Evolutionary conservation across 1,139 yeast species (phyloP).

Genomic region (Pichia sp.): DNA sequence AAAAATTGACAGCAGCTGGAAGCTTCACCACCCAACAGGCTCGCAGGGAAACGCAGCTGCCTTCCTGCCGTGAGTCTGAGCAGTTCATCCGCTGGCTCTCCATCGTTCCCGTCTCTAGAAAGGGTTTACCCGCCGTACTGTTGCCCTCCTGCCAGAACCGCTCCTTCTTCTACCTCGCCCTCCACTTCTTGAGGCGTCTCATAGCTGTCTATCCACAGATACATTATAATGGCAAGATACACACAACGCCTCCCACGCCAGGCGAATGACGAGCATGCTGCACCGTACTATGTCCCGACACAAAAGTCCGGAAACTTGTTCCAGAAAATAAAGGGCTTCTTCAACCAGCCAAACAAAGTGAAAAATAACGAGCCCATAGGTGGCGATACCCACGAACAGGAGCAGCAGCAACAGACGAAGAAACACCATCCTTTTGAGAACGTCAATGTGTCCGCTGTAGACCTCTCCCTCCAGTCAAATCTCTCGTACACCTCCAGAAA

Average conservation of each 20-base stretch:
- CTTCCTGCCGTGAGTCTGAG: too few relatives aligned
- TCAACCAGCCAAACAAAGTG: constrained; percentile 3
- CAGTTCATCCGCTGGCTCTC: too few relatives aligned
- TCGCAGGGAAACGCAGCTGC: too few relatives aligned
- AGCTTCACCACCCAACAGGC: too few relatives aligned
- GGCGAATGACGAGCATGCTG: not conserved
- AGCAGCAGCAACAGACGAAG: not conserved
- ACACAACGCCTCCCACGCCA: not conserved
- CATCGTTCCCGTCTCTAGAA: too few relatives aligned
- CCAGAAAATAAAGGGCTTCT: constrained; percentile 22
- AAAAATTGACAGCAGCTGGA: too few relatives aligned
- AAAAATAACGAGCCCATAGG: not conserved
- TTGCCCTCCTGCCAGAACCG: not conserved
- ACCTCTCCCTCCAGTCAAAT: constrained; percentile 20
- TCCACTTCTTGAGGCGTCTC: not conserved
- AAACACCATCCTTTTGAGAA: constrained; percentile 7
- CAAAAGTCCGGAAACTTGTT: constrained; percentile 15
- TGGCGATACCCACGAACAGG: not conserved
- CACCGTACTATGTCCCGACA: constrained; percentile 12
- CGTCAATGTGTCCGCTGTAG: constrained; percentile 16
- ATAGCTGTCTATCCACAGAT: constrained; percentile 7
- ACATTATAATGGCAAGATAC: constrained; percentile 1
- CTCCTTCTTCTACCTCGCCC: not conserved
- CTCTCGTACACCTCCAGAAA: constrained; percentile 20
- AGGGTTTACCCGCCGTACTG: too few relatives aligned